A percentile compares a stretch with the other conserved stretches of the same genome.
Conservation (phyloP, 2,329 filamentous ascomycete genomes). For the Aspergillus brasiliensis region DNA sequence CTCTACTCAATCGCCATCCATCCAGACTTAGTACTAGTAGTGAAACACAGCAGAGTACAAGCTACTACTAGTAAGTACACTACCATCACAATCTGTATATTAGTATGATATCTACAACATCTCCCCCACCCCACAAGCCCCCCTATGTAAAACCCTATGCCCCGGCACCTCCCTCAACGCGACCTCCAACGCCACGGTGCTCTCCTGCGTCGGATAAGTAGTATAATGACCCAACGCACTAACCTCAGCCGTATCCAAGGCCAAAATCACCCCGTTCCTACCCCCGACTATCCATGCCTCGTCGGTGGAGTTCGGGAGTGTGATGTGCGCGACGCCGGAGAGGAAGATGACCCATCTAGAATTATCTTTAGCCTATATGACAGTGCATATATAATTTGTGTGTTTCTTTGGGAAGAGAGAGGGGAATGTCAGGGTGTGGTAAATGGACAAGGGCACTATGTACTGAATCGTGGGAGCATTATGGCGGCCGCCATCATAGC, state of each 20-base stretch:
- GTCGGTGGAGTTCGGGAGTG: slow-evolving; percentile 41
- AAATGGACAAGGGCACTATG: slow-evolving; percentile 15
- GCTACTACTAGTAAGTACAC: background rate
- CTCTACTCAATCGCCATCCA: too few relatives aligned
- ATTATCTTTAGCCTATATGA: too few relatives aligned
- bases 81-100: background rate
- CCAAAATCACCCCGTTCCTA: slow-evolving; percentile 46
- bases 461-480: slow-evolving; percentile 48
- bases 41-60: too few relatives aligned
- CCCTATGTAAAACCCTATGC: slow-evolving; percentile 46
- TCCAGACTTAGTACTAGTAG: too few relatives aligned
- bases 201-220: slow-evolving; percentile 41
- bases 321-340: slow-evolving; percentile 46
- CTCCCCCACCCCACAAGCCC: slow-evolving; percentile 34
- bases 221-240: slow-evolving; percentile 47
- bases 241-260: slow-evolving; percentile 46
- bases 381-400: too few relatives aligned
- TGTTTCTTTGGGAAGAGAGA: too few relatives aligned
- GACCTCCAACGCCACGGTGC: slow-evolving; percentile 42
- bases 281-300: slow-evolving; percentile 45
- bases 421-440: background rate
- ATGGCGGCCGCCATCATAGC: slow-evolving; percentile 46
- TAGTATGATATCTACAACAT: background rate
- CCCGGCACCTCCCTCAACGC: slow-evolving; percentile 40
- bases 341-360: slow-evolving; percentile 41